Percentiles rank a stretch among this genome's conserved stretches.
Evolutionary conservation across 73 alveolate genomes (phyloP).

Genomic region (Paramecium tetraurelia): DNA sequence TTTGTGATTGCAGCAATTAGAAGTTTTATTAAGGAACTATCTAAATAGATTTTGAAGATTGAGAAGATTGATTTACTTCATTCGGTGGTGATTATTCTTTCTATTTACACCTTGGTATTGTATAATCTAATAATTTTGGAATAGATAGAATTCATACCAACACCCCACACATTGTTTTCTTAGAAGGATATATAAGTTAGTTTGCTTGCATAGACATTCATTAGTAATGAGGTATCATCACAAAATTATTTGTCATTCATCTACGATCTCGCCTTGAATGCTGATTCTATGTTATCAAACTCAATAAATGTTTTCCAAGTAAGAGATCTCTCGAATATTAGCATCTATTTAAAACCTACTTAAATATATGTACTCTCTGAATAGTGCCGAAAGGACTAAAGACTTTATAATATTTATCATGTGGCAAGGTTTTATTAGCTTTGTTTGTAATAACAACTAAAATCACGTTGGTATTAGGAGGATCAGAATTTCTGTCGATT

Average conservation of each 20-base stretch:
- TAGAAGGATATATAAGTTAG: background rate
- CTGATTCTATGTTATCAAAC: slow-evolving; percentile 2
- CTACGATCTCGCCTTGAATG: background rate
- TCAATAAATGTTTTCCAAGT: slow-evolving; percentile 46
- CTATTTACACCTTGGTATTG: background rate
- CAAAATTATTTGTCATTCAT: slow-evolving; percentile 34
- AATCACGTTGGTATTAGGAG: background rate
- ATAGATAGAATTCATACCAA: background rate
- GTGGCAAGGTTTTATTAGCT: background rate
- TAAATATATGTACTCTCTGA: background rate
- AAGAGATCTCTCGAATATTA: slow-evolving; percentile 35
- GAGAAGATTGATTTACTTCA: background rate
- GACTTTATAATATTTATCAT: slow-evolving; percentile 26
- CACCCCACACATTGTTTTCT: slow-evolving; percentile 18
- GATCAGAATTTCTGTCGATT: background rate
- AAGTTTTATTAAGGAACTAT: background rate
- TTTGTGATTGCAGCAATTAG: background rate
- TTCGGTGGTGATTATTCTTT: background rate
- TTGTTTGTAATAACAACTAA: background rate
- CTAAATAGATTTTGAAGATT: background rate
- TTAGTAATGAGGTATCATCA: background rate
- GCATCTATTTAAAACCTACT: background rate
- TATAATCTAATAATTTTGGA: background rate
- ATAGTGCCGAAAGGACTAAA: slow-evolving; percentile 39
- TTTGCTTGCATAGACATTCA: slow-evolving; percentile 45